These are phyloP conservation scores for Wickerhamiella allomyrinae DNA, from an alignment of 805 yeast species.

Conservation along the genomic window DNA sequence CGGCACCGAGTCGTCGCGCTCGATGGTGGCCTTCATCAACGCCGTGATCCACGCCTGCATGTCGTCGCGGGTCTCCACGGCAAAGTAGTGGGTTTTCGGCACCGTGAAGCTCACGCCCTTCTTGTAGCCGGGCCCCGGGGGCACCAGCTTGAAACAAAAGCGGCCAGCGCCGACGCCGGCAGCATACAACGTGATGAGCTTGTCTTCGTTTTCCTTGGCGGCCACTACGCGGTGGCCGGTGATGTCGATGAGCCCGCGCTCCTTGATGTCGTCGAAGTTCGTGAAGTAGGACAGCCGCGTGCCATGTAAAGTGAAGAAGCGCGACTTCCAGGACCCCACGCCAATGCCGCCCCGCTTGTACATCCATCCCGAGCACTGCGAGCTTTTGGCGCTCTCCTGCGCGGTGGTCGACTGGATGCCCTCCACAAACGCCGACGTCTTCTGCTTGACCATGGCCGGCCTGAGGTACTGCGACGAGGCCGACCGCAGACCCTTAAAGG, in stretches of 20 bases:
- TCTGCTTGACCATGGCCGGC: constrained; percentile 21
- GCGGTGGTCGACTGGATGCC: constrained; percentile 72
- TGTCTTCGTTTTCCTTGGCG: constrained; percentile 63
- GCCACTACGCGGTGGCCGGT: constrained; percentile 89
- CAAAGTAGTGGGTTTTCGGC: constrained; percentile 90
- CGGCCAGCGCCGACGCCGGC: constrained; percentile 92
- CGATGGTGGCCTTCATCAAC: constrained; percentile 88
- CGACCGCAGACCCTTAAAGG: constrained; percentile 37
- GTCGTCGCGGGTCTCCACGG: constrained; percentile 81
- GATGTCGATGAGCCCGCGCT: constrained; percentile 87
- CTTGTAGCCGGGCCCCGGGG: constrained; percentile 95
- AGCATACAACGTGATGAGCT: constrained; percentile 72
- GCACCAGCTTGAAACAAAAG: constrained; percentile 79
- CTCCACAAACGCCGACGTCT: constrained; percentile 40
- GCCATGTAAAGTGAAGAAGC: constrained; percentile 79
- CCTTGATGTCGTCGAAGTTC: constrained; percentile 61
- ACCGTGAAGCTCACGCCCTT: constrained; percentile 94
- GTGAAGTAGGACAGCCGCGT: constrained; percentile 84
- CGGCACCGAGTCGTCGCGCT: constrained; percentile 83
- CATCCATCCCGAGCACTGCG: constrained; percentile 90
- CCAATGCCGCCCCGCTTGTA: constrained; percentile 76
- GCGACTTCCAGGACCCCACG: constrained; percentile 80
- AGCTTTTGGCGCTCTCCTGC: constrained; percentile 57
- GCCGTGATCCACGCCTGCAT: constrained; percentile 95
- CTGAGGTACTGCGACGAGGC: constrained; percentile 36